These are phyloP conservation scores for Bryoglossum gracile DNA, from an alignment of 495 filamentous ascomycete species.

Conservation along the genomic window DNA sequence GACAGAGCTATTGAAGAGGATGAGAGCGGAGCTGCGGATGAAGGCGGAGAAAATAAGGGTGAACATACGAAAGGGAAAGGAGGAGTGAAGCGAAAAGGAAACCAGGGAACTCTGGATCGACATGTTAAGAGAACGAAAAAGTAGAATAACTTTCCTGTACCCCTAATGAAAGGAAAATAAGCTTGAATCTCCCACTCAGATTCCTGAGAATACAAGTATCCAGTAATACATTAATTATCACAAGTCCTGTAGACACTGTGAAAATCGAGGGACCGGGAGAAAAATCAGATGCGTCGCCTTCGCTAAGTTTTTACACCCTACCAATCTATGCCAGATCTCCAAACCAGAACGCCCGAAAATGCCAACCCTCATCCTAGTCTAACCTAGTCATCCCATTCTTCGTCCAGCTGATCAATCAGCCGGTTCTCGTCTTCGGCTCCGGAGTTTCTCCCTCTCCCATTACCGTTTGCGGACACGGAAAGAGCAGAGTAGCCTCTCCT, in stretches of 20 bases:
- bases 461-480: conserved; percentile 34
- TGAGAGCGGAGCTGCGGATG: conserved; percentile 20
- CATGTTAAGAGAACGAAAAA: conserved; percentile 34
- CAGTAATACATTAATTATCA: no score
- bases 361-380: not conserved
- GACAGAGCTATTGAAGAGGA: conserved; percentile 30
- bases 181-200: not conserved
- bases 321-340: not conserved
- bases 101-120: conserved; percentile 37
- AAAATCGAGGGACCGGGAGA: no score
- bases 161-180: not conserved
- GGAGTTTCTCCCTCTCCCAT: conserved; percentile 32
- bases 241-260: no score
- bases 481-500: conserved; percentile 57
- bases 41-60: conserved; percentile 9
- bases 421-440: conserved; percentile 79
- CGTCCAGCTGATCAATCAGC: conserved; percentile 92
- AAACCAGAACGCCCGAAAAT: not conserved
- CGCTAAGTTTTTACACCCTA: no score
- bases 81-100: conserved; percentile 12
- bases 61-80: conserved; percentile 2
- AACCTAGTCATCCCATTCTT: conserved; percentile 66
- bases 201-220: no score
- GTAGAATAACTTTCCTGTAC: no score
- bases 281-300: no score